These are phyloP conservation scores for Blakeslea trispora DNA, from an alignment of 371 early-diverging fungal species.

Conservation along the genomic window DNA sequence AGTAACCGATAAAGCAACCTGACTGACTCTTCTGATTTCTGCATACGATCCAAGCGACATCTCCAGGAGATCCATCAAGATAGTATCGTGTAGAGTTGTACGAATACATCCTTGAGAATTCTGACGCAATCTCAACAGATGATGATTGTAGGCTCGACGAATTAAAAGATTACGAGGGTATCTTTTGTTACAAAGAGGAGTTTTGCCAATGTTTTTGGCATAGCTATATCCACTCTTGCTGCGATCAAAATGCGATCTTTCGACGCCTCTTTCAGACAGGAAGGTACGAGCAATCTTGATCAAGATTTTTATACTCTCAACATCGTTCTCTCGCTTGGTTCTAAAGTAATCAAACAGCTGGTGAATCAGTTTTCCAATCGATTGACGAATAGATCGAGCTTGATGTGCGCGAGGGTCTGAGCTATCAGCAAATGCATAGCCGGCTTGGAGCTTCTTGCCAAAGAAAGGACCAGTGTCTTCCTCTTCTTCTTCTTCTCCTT, in stretches of 20 bases:
- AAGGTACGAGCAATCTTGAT: constrained; percentile 61
- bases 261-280: constrained; percentile 70
- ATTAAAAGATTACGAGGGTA: constrained; percentile 57
- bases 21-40: constrained; percentile 74
- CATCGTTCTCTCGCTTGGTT: constrained; percentile 69
- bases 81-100: constrained; percentile 47
- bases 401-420: constrained; percentile 49
- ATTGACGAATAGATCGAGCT: constrained; percentile 50
- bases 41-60: constrained; percentile 73
- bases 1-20: constrained; percentile 55
- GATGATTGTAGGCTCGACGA: constrained; percentile 57
- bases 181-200: constrained; percentile 45
- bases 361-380: constrained; percentile 58
- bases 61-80: constrained; percentile 61
- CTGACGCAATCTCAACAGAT: constrained; percentile 61
- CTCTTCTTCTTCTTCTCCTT: constrained; percentile 16
- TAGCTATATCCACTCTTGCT: constrained; percentile 61
- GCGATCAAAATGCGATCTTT: constrained; percentile 51
- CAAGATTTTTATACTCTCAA: constrained; percentile 71
- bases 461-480: constrained; percentile 41
- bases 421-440: constrained; percentile 62
- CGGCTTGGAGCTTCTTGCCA: constrained; percentile 47
- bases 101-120: constrained; percentile 56
- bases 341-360: constrained; percentile 55
- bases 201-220: constrained; percentile 51